phyloP scores from a whole-genome alignment of 1,284 basidiomycete species.

The Malassezia globosa region DNA sequence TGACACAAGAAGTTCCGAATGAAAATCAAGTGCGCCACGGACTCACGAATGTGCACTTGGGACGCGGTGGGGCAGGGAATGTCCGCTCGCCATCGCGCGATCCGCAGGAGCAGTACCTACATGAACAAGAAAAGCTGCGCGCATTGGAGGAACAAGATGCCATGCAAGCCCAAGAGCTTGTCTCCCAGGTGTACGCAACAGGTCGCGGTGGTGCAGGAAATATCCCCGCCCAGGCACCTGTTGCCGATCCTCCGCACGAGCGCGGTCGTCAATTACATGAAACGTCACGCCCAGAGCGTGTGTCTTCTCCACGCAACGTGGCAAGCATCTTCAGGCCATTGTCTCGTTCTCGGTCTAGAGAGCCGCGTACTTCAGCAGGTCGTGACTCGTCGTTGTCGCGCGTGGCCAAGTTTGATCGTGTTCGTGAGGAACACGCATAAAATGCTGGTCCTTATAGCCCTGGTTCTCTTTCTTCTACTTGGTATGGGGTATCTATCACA shows the following conservation, averaged over 20 bases:
- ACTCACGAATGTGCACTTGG: slow-evolving; percentile 52
- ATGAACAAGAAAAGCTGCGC: slow-evolving; percentile 22
- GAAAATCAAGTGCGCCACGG: slow-evolving; percentile 3
- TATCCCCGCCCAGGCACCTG: slow-evolving; percentile 40
- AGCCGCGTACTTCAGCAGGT: slow-evolving; percentile 19
- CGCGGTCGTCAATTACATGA: too few relatives aligned
- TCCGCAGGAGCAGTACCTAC: slow-evolving; percentile 45
- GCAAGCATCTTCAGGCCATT: slow-evolving; percentile 27
- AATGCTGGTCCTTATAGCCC: too few relatives aligned
- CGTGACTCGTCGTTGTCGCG: background rate
- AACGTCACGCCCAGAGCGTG: background rate
- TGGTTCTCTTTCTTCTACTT: too few relatives aligned
- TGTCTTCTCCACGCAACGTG: background rate
- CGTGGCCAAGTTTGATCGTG: slow-evolving; percentile 6
- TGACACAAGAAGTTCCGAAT: background rate
- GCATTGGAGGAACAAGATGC: slow-evolving; percentile 23
- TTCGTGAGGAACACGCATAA: slow-evolving; percentile 1
- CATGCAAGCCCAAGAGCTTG: slow-evolving; percentile 50
- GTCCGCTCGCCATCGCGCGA: slow-evolving; percentile 62
- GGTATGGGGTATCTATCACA: too few relatives aligned
- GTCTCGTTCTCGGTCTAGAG: slow-evolving; percentile 40
- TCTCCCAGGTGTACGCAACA: slow-evolving; percentile 54
- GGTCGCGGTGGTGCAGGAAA: slow-evolving; percentile 63
- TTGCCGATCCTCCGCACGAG: background rate
- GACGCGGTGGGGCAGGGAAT: slow-evolving; percentile 67